Conservation (phyloP, 371 early-diverging fungal genomes). For the Mortierella sp. region DNA sequence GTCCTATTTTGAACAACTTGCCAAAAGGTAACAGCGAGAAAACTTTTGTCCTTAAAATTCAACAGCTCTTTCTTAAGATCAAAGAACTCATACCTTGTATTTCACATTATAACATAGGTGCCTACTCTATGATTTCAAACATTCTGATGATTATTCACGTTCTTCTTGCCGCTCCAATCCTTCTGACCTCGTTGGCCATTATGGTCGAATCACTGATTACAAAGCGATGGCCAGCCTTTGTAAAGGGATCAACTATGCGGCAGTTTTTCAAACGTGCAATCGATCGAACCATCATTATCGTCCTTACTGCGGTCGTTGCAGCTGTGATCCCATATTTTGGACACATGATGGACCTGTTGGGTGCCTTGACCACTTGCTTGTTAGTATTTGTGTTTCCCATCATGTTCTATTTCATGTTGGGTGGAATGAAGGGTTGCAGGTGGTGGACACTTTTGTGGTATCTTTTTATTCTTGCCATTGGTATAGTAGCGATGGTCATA, state of each 20-base stretch:
- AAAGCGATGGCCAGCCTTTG: slow-evolving; percentile 6
- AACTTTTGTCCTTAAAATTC: background rate
- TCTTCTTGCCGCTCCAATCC: slow-evolving; percentile 66
- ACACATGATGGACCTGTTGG: slow-evolving; percentile 80
- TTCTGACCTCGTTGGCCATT: slow-evolving; percentile 63
- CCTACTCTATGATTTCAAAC: slow-evolving; percentile 27
- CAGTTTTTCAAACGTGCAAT: slow-evolving; percentile 62
- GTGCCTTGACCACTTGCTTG: slow-evolving; percentile 74
- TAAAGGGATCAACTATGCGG: slow-evolving; percentile 6
- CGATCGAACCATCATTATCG: slow-evolving; percentile 61
- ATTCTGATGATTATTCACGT: slow-evolving; percentile 64
- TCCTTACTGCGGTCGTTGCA: slow-evolving; percentile 63
- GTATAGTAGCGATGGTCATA: slow-evolving; percentile 72
- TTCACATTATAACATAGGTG: slow-evolving; percentile 12
- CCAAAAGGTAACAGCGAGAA: slow-evolving; percentile 61
- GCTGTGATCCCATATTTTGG: slow-evolving; percentile 78
- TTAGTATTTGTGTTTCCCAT: slow-evolving; percentile 80
- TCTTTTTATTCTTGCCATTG: slow-evolving; percentile 64
- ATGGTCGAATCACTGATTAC: slow-evolving; percentile 44
- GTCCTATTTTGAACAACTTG: slow-evolving; percentile 81
- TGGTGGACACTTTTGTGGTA: slow-evolving; percentile 61
- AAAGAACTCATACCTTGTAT: background rate
- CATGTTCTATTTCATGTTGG: slow-evolving; percentile 71
- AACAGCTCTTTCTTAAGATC: background rate
- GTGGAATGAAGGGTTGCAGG: slow-evolving; percentile 62